Base-by-base conservation (phyloP, 805 yeast genomes). In the Metschnikowia dekortorum region DNA sequence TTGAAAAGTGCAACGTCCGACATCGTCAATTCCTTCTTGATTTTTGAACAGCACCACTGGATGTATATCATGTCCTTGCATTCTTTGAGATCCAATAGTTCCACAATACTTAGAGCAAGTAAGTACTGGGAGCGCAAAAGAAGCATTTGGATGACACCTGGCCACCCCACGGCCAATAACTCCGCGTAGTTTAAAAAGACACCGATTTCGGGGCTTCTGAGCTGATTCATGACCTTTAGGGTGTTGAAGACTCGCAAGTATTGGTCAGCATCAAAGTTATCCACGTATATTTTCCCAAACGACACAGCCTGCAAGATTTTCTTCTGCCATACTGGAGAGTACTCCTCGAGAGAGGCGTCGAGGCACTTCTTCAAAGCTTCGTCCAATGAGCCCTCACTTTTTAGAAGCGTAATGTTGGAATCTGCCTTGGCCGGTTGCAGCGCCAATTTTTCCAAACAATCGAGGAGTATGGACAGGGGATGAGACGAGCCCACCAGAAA, bases 401-500 rank as follows among this genome's bases (percentile, higher is more conserved):
- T 80, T 68, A 54, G 84, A 73, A 51, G 80, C 63, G 65, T 78
- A 33, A 91, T 72, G 53, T 85, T 87, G 51, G 87, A 89, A 61
- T 87, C 88, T 0, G 96, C 92, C 59, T 85, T 84, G 0, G 96
- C 89, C 0, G 94, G 80, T 56, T 85, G 84, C 37, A 70, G 69
- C 11, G 81, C 79, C 8, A 89, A 69, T 51, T 86, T 70, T 45
- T 72, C 75, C n/a, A 72, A 62, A 8, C 96, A 86, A 66, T 91
- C 97, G 8, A 89, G 68, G 33, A 94, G 69, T 26, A 92, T 85
- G 1, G 96, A 89, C 32, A 94, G 78, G 1, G 97, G 87, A 33
- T 87, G 78, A 0, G 88, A 78, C 0, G 97, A 89, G 0, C 98
- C 99, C 44, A 91, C 81, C 60, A 80, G 81, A 65, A 89, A 89